phyloP scores from a whole-genome alignment of 139 green algal genomes.

The Ostreobium quekettii region DNA sequence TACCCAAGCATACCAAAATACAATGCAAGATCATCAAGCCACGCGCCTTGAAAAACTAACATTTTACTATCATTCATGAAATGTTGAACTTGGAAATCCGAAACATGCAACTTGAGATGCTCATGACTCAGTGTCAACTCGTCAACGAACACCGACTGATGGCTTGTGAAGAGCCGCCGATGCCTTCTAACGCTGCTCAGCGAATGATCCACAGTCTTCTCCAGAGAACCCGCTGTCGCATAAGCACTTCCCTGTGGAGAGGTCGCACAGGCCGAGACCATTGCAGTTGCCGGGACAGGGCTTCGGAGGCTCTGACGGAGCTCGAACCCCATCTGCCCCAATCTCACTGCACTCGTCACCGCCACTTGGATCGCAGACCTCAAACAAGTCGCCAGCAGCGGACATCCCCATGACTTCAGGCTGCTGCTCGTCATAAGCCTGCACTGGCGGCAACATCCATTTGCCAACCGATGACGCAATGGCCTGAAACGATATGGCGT shows the following conservation, averaged over 20 bases:
- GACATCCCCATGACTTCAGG: constrained; percentile 40
- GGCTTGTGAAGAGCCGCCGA: no score
- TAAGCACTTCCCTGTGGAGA: constrained; percentile 21
- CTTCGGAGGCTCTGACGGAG: background rate
- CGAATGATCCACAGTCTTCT: constrained; percentile 22
- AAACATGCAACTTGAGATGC: no score
- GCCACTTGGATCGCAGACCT: constrained; percentile 13
- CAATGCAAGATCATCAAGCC: no score
- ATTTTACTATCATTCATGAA: no score
- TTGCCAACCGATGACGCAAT: constrained; percentile 41
- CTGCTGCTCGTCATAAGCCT: constrained; percentile 41
- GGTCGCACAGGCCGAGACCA: constrained; percentile 23
- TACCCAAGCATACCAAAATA: no score
- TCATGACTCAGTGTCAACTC: no score
- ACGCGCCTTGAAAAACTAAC: no score
- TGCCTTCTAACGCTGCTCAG: no score
- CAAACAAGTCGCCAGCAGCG: constrained; percentile 3
- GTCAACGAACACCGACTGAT: no score
- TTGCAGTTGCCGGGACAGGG: constrained; percentile 23
- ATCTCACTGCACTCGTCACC: no score
- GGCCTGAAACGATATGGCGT: constrained; percentile 33
- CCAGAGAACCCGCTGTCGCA: constrained; percentile 25
- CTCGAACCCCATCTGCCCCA: background rate
- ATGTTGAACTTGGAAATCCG: no score
- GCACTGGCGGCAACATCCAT: constrained; percentile 45